phyloP scores from a whole-genome alignment of 495 filamentous ascomycete species.

The Cetradonia linearis region DNA sequence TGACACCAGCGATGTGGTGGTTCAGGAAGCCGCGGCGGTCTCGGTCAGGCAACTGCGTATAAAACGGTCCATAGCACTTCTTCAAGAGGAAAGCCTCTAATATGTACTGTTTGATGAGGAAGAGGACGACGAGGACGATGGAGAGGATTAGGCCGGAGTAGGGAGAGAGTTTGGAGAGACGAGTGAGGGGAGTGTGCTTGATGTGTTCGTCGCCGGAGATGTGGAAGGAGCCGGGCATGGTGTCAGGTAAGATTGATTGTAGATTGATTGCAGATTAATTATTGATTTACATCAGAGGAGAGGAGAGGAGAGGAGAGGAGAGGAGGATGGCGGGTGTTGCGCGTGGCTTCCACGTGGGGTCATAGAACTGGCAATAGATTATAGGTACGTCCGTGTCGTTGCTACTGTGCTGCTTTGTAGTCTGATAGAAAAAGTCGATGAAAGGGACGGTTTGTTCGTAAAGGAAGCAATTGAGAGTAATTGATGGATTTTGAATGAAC shows the following conservation, averaged over 20 bases:
- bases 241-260: neutral
- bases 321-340: no score
- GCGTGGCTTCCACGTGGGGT: no score
- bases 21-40: constrained; percentile 40
- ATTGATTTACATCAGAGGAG: no score
- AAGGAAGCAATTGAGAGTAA: no score
- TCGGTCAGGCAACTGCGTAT: constrained; percentile 30
- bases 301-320: no score
- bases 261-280: no score
- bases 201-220: constrained; percentile 7
- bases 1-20: constrained; percentile 40
- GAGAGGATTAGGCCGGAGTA: constrained; percentile 38
- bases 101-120: constrained; percentile 36
- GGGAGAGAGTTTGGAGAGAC: constrained; percentile 35
- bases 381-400: no score
- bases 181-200: constrained; percentile 20
- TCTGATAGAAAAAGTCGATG: no score
- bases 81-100: constrained; percentile 36
- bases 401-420: no score
- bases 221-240: neutral
- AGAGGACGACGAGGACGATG: constrained; percentile 35
- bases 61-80: constrained; percentile 32
- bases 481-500: no score
- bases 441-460: no score
- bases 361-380: no score